Conservation (phyloP, 2,329 filamentous ascomycete genomes). For the Pseudogymnoascus sp. region DNA sequence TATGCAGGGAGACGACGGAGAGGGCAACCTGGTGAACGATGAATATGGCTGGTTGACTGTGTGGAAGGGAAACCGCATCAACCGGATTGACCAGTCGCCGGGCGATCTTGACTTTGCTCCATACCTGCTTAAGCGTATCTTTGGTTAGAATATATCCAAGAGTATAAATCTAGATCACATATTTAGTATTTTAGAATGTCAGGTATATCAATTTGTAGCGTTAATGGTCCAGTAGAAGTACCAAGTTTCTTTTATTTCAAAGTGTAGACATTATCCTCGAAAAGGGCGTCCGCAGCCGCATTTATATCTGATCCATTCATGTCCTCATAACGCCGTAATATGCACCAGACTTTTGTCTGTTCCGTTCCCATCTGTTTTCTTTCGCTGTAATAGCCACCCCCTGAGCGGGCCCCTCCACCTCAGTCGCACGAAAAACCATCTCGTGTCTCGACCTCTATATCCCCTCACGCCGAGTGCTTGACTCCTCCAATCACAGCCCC, state of each 20-base stretch:
- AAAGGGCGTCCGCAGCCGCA: not conserved
- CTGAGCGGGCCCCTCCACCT: not conserved
- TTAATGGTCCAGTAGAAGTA: not conserved
- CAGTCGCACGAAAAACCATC: not conserved
- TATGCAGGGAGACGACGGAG: conserved; percentile 34
- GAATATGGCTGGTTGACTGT: conserved; percentile 67
- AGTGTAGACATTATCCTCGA: not conserved
- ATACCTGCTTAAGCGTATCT: conserved; percentile 58
- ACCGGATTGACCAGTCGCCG: conserved; percentile 63
- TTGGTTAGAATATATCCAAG: conserved; percentile 33
- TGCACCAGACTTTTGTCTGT: conserved; percentile 20
- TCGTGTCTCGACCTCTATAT: not conserved
- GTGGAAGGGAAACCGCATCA: conserved; percentile 70
- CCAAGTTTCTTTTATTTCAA: not conserved
- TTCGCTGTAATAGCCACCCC: not conserved
- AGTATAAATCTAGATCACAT: not conserved
- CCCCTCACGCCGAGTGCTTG: conserved; percentile 54
- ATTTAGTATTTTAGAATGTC: not conserved
- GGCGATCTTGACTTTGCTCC: conserved; percentile 60
- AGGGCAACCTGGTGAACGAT: conserved; percentile 59
- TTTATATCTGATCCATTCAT: conserved; percentile 11
- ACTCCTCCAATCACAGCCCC: conserved; percentile 77
- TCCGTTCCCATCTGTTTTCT: conserved; percentile 4
- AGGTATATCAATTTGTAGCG: not conserved
- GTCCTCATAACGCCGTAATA: conserved; percentile 26